Conservation (phyloP, 23 red algal species). For the Gracilariopsis chorda region DNA sequence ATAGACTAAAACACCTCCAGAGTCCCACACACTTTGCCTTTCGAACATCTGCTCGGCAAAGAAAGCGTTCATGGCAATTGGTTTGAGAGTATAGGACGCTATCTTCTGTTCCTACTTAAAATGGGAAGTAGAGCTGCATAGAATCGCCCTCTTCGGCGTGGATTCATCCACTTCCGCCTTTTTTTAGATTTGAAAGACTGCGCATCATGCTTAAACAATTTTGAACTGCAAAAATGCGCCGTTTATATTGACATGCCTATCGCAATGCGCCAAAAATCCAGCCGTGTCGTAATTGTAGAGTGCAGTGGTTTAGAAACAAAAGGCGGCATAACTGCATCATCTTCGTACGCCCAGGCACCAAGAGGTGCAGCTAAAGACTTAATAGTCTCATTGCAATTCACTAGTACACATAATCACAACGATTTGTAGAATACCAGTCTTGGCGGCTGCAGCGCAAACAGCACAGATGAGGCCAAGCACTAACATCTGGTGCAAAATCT, state of each 20-base stretch:
- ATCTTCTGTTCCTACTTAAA: constrained; percentile 40
- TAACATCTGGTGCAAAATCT: not conserved
- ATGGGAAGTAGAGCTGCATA: not conserved
- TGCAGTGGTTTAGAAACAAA: too few relatives aligned
- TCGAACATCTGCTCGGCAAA: not conserved
- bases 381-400: too few relatives aligned
- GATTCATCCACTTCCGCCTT: constrained; percentile 1
- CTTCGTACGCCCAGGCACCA: too few relatives aligned
- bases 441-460: not conserved
- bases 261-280: too few relatives aligned
- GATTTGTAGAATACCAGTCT: constrained; percentile 20
- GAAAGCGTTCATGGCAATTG: not conserved
- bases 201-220: constrained; percentile 1
- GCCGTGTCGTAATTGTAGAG: too few relatives aligned
- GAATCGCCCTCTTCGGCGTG: not conserved
- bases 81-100: not conserved
- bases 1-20: too few relatives aligned
- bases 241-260: not conserved
- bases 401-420: too few relatives aligned
- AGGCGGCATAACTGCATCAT: too few relatives aligned
- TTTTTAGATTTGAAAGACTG: not conserved
- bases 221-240: not conserved
- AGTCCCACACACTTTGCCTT: not conserved
- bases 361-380: too few relatives aligned
- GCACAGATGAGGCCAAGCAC: not conserved